Evolutionary conservation across 2,329 filamentous ascomycete species (phyloP).

Genomic region (Beauveria rudraprayagi): DNA sequence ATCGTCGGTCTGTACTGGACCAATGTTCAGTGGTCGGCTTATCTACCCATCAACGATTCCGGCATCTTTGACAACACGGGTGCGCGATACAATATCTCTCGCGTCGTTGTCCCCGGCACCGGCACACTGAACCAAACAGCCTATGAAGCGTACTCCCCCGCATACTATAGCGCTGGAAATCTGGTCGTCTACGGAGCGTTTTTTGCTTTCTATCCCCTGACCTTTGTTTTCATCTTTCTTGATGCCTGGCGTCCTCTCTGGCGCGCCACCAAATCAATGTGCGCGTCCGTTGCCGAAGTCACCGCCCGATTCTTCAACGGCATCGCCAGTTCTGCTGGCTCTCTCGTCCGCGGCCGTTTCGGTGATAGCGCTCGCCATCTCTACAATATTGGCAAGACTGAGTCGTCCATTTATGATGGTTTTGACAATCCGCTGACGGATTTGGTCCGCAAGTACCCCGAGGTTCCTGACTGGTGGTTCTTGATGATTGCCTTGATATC

Average conservation of each 20-base stretch:
- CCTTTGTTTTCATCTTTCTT: constrained; percentile 27
- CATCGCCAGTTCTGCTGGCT: constrained; percentile 19
- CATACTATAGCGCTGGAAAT: constrained; percentile 27
- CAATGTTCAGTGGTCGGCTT: constrained; percentile 36
- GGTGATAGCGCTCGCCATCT: constrained; percentile 24
- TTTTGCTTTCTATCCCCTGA: constrained; percentile 26
- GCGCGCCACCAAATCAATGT: constrained; percentile 8
- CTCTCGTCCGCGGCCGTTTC: constrained; percentile 27
- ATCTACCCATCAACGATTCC: constrained; percentile 40
- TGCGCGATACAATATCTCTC: constrained; percentile 30
- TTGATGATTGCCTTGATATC: constrained; percentile 16
- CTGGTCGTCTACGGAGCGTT: constrained; percentile 23
- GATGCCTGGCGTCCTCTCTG: constrained; percentile 22
- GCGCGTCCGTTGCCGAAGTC: not conserved
- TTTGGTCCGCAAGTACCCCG: constrained; percentile 35
- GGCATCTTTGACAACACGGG: constrained; percentile 38
- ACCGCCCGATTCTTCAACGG: constrained; percentile 6
- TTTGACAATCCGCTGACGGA: constrained; percentile 33
- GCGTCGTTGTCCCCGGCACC: constrained; percentile 30
- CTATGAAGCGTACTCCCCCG: constrained; percentile 28
- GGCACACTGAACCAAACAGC: constrained; percentile 16
- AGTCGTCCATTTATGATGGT: constrained; percentile 32
- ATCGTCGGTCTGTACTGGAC: constrained; percentile 13
- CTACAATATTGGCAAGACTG: constrained; percentile 29
- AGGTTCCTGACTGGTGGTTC: constrained; percentile 43